A percentile compares a stretch with the other conserved stretches of the same genome.
phyloP scores from a whole-genome alignment of 139 green algal species.

The Auxenochlorella protothecoides region DNA sequence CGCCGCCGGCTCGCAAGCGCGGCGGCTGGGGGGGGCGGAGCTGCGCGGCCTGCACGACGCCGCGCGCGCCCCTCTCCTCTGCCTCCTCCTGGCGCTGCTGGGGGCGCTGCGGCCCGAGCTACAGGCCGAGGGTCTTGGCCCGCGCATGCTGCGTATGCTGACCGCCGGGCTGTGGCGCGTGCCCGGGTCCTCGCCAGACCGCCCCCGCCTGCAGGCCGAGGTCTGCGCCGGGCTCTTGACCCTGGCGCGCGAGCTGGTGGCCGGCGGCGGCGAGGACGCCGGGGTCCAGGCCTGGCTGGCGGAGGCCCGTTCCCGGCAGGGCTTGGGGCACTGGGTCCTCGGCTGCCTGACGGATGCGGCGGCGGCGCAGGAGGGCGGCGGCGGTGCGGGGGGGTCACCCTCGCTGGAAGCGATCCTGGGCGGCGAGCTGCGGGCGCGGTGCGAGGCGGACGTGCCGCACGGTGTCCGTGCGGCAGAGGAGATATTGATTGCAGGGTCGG shows the following conservation, averaged over 20 bases:
- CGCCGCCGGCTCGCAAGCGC: background rate
- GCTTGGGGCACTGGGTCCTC: slow-evolving; percentile 7
- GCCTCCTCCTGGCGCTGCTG: slow-evolving; percentile 7
- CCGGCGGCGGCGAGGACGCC: background rate
- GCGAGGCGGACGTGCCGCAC: too few relatives aligned
- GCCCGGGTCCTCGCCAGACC: background rate
- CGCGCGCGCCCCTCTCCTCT: too few relatives aligned
- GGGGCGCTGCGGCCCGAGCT: background rate
- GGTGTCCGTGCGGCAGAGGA: too few relatives aligned
- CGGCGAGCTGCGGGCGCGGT: background rate
- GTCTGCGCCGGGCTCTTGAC: slow-evolving; percentile 4
- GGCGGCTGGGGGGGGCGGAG: background rate
- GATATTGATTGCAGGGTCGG: too few relatives aligned
- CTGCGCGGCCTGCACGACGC: background rate
- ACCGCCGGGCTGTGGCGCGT: slow-evolving; percentile 12
- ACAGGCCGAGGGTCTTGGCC: background rate
- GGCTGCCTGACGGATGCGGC: background rate
- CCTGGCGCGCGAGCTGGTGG: background rate
- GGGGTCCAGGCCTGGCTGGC: slow-evolving; percentile 5
- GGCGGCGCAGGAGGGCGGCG: background rate
- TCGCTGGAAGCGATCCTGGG: background rate
- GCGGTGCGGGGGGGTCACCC: background rate
- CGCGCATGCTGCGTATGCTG: slow-evolving; percentile 18
- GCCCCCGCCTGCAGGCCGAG: slow-evolving; percentile 2
- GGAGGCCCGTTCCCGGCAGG: slow-evolving; percentile 6